phyloP scores from a whole-genome alignment of 495 filamentous ascomycete genomes.

The Aspergillus taichungensis region DNA sequence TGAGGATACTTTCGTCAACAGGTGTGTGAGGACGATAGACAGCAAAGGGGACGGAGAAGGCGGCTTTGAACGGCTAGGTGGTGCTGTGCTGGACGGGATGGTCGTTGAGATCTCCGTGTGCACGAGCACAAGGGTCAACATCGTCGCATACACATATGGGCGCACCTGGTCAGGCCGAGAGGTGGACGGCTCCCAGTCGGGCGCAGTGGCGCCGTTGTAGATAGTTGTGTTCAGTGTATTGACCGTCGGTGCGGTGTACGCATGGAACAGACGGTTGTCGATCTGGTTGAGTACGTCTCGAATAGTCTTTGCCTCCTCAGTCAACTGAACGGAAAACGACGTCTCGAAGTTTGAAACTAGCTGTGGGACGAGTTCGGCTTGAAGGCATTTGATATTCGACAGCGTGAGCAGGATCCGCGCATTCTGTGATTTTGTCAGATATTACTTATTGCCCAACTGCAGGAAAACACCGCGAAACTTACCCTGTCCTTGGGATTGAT shows the following conservation, averaged over 20 bases:
- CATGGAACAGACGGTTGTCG: slow-evolving; percentile 78
- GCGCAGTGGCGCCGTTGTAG: slow-evolving; percentile 55
- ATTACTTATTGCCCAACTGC: slow-evolving; percentile 10
- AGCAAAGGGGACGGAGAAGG: slow-evolving; percentile 53
- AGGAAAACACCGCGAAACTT: slow-evolving; percentile 24
- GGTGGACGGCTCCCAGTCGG: slow-evolving; percentile 59
- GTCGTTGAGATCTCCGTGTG: slow-evolving; percentile 90
- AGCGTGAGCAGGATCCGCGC: slow-evolving; percentile 89
- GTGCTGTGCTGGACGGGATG: slow-evolving; percentile 29
- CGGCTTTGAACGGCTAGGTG: slow-evolving; percentile 20
- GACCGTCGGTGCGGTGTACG: slow-evolving; percentile 72
- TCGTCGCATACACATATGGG: slow-evolving; percentile 79
- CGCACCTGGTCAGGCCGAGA: slow-evolving; percentile 64
- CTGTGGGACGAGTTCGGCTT: slow-evolving; percentile 66
- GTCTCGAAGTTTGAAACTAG: slow-evolving; percentile 83
- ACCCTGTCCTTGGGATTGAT: slow-evolving; percentile 64
- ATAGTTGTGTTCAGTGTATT: slow-evolving; percentile 55
- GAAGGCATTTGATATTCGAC: slow-evolving; percentile 74
- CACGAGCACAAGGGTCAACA: slow-evolving; percentile 74
- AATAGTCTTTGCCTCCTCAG: slow-evolving; percentile 83
- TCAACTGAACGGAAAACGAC: slow-evolving; percentile 79
- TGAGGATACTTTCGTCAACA: slow-evolving; percentile 65
- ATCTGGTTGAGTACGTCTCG: slow-evolving; percentile 84
- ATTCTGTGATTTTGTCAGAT: slow-evolving; percentile 46
- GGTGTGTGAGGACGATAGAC: slow-evolving; percentile 62